These are phyloP conservation scores for Thinopyrum elongatum DNA, from an alignment of 176 grass and related monocot genomes.

Conservation along the genomic window DNA sequence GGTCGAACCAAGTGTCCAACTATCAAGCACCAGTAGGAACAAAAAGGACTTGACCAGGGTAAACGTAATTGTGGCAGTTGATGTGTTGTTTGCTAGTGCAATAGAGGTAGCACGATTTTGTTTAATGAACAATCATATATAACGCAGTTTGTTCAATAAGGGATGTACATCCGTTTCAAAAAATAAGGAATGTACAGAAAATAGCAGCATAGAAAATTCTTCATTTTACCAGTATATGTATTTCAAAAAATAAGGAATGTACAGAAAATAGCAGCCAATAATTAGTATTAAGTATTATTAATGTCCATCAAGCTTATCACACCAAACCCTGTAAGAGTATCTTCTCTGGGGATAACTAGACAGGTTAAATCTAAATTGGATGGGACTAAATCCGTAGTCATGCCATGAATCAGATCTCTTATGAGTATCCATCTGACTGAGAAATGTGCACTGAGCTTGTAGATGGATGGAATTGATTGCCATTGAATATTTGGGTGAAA, in stretches of 20 bases:
- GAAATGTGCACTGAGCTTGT: conserved; percentile 17
- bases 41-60: conserved; percentile 5
- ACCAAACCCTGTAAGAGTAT: neutral
- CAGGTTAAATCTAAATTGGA: conserved; percentile 31
- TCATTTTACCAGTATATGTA: neutral
- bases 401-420: neutral
- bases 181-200: neutral
- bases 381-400: conserved; percentile 4
- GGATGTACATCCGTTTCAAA: too few relatives aligned
- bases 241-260: too few relatives aligned
- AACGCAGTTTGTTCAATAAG: neutral
- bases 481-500: neutral
- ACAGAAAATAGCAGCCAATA: too few relatives aligned
- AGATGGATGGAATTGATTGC: conserved; percentile 27
- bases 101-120: neutral
- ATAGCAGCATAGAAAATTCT: neutral
- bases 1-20: neutral
- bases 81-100: conserved; percentile 11
- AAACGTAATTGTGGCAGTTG: conserved; percentile 17
- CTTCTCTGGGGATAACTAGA: neutral
- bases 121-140: neutral
- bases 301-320: neutral
- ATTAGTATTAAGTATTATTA: neutral
- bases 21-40: neutral
- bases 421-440: conserved; percentile 17